A percentile compares a stretch with the other conserved stretches of the same genome.
Conservation (phyloP, 805 yeast species). For the Kodamaea kaohsiungensis region DNA sequence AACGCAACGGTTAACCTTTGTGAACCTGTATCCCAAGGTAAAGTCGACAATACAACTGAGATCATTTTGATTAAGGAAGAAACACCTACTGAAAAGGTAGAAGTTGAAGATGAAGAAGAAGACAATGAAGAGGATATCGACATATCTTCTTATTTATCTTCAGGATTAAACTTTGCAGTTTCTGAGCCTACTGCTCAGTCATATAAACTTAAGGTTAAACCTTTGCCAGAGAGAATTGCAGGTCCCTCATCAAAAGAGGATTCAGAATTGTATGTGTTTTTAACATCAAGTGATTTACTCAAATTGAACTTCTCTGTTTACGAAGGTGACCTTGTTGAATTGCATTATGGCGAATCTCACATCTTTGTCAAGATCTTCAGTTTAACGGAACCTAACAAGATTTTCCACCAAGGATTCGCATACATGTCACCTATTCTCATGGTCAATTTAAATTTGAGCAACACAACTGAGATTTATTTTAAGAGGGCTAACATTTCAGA, state of each 20-base stretch:
- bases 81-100: conserved; percentile 5
- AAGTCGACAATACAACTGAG: conserved; percentile 45
- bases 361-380: conserved; percentile 51
- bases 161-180: conserved; percentile 24
- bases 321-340: conserved; percentile 64
- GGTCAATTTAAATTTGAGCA: conserved; percentile 47
- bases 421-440: conserved; percentile 65
- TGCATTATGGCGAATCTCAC: conserved; percentile 19
- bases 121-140: conserved; percentile 20
- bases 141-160: conserved; percentile 34
- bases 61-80: conserved; percentile 51
- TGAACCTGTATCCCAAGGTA: conserved; percentile 77
- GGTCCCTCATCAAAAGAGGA: conserved; percentile 34
- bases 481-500: conserved; percentile 17
- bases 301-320: conserved; percentile 56
- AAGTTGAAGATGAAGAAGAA: conserved; percentile 7
- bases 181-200: neutral
- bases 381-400: conserved; percentile 60
- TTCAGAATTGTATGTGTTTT: conserved; percentile 36
- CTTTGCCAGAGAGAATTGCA: conserved; percentile 31
- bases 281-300: conserved; percentile 52
- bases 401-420: conserved; percentile 37
- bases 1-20: conserved; percentile 58
- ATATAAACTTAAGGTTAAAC: conserved; percentile 23
- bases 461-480: conserved; percentile 17